Evolutionary conservation across 148 eudicot species (phyloP).

Genomic region (Fagopyrum tataricum): DNA sequence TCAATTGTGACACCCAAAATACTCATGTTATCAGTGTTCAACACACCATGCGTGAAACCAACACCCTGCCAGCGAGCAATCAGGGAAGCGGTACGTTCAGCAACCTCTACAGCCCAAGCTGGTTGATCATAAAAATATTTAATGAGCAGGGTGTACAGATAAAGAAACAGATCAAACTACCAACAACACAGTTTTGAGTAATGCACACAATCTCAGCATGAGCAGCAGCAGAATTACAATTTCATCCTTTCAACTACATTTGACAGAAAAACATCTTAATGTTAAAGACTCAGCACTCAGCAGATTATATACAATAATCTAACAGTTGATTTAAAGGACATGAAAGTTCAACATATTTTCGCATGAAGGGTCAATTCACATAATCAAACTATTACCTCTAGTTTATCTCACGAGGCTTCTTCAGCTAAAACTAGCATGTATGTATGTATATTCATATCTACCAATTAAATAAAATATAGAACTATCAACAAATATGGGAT

Average conservation of each 20-base stretch:
- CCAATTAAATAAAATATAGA: background rate
- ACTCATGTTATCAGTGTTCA: slow-evolving; percentile 99
- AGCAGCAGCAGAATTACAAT: background rate
- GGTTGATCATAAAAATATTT: slow-evolving; percentile 15
- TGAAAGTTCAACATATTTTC: background rate
- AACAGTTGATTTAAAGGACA: background rate
- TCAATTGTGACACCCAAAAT: slow-evolving; percentile 93
- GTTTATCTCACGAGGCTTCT: background rate
- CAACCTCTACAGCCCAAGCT: slow-evolving; percentile 99
- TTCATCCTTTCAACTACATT: background rate
- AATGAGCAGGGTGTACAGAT: background rate
- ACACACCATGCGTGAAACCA: slow-evolving; percentile 98
- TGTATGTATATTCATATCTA: background rate
- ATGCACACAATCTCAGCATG: background rate
- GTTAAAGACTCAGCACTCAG: background rate
- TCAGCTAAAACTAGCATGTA: background rate
- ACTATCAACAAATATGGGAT: background rate
- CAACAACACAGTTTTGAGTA: background rate
- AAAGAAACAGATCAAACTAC: slow-evolving; percentile 11
- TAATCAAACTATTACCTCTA: background rate
- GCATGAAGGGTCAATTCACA: background rate
- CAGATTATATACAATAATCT: background rate
- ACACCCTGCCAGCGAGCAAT: slow-evolving; percentile 98
- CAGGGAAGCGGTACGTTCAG: slow-evolving; percentile 95
- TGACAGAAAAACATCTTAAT: background rate